These are phyloP conservation scores for Gossypium mustelinum DNA, from an alignment of 345 rosid species.

Conservation along the genomic window DNA sequence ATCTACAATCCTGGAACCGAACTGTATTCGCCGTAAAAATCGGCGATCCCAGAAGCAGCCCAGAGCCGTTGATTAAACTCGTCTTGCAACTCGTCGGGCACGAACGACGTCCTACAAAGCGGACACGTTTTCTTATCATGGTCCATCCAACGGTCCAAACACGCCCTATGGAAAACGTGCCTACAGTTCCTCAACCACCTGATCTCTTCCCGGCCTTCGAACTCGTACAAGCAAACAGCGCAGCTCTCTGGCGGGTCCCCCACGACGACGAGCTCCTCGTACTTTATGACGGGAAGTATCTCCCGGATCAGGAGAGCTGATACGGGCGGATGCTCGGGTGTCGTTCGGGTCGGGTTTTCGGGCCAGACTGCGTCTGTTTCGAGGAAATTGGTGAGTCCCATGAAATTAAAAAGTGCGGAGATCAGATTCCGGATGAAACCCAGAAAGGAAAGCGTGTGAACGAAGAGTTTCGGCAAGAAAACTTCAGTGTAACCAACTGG, in stretches of 20 bases:
- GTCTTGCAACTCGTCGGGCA: conserved; percentile 77
- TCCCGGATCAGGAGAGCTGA: conserved; percentile 83
- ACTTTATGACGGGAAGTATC: conserved; percentile 67
- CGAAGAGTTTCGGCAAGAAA: conserved; percentile 62
- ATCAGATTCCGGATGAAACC: conserved; percentile 54
- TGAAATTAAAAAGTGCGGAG: conserved; percentile 41
- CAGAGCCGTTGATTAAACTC: conserved; percentile 78
- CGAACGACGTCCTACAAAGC: conserved; percentile 73
- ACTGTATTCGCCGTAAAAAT: conserved; percentile 54
- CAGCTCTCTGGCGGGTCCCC: conserved; percentile 67
- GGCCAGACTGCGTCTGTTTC: conserved; percentile 62
- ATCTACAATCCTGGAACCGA: conserved; percentile 37
- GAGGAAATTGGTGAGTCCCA: conserved; percentile 79
- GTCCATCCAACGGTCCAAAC: conserved; percentile 97
- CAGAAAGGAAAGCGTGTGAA: conserved; percentile 59
- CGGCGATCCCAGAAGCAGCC: conserved; percentile 58
- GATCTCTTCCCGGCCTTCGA: conserved; percentile 71
- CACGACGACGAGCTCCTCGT: conserved; percentile 37
- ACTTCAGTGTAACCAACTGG: conserved; percentile 79
- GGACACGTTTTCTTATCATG: conserved; percentile 86
- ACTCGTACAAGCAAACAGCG: conserved; percentile 77
- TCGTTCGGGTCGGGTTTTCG: conserved; percentile 34
- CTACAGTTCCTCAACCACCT: conserved; percentile 72
- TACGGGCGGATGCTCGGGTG: conserved; percentile 41
- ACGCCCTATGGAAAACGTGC: conserved; percentile 76